Evolutionary conservation across 805 yeast genomes (phyloP), one percentile per base, ranked within the genome.

Genomic region (Kluyveromyces dobzhanskii): DNA sequence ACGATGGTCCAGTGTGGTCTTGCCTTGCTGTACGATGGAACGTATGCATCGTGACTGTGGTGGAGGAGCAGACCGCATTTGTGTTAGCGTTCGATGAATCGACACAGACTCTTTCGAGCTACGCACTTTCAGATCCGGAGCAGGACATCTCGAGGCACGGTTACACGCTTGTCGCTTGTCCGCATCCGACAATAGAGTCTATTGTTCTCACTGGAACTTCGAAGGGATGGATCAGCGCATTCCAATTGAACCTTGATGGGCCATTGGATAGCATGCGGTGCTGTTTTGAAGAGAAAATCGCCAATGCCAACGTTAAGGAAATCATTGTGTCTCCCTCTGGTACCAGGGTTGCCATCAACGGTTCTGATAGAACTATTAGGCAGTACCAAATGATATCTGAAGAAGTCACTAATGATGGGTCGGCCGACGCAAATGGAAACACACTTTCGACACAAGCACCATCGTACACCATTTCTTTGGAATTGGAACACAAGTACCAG

Each of bases 401-500:
- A 8, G 41, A 38, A 7, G 42, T 38, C 4, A 37, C 37, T 4
- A 18, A 32, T 3, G 32, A 35, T 24, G 36, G 32, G 12, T 9
- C 12, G 9, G 27, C 12, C 9, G 11, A 9, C 9, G 12, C 9
- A 12, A 9, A 24, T 12, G 12, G 12, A 9, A 24, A 9, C 9
- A 24, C 27, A 12, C 27, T 24, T 24, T n/a, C n/a, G n/a, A n/a
- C n/a, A n/a, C n/a, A n/a, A n/a, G 32, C 31, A 16, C 31, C 17
- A 10, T 21, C 32, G 27, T 11, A 13, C 12, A 32, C 57, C 5
- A 63, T 54, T 72, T 77, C 70, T 17, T 64, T 87, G 34, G 85
- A 78, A 40, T 65, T 80, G 4, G 88, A 81, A 47, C 90, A 84
- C 54, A 78, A 76, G 51, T 88, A 85, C 54, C 95, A 87, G 58